Percentiles rank a stretch among this genome's conserved stretches.
These are phyloP conservation scores for Coniochaeta hoffmannii DNA, from an alignment of 2,329 filamentous ascomycete genomes.

Conservation along the genomic window DNA sequence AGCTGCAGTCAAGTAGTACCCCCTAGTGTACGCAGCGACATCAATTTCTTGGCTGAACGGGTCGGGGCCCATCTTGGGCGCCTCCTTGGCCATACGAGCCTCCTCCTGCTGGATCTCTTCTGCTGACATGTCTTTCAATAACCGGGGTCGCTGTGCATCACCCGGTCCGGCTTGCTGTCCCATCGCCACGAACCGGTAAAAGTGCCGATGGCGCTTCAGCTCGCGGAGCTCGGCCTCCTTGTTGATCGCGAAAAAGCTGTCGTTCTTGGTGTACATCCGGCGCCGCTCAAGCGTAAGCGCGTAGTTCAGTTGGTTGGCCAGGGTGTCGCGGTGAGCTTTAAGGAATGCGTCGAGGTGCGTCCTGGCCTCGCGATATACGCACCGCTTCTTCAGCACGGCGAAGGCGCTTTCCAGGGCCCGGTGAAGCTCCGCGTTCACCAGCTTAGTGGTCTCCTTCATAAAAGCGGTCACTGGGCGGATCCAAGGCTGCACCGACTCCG, in stretches of 20 bases:
- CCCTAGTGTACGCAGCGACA: slow-evolving; percentile 55
- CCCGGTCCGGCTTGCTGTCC: slow-evolving; percentile 15
- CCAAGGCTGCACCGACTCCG: slow-evolving; percentile 53
- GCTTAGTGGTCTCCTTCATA: slow-evolving; percentile 35
- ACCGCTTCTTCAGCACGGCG: slow-evolving; percentile 33
- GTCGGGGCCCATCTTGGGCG: slow-evolving; percentile 46
- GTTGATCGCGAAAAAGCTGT: slow-evolving; percentile 37
- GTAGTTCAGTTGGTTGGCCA: slow-evolving; percentile 29
- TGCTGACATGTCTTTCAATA: slow-evolving; percentile 38
- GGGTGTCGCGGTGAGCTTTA: slow-evolving; percentile 25
- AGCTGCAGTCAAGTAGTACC: slow-evolving; percentile 62
- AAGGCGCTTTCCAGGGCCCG: slow-evolving; percentile 40
- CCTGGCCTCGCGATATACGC: slow-evolving; percentile 41
- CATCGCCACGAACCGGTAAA: slow-evolving; percentile 37
- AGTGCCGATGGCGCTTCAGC: slow-evolving; percentile 40
- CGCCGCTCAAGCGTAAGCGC: slow-evolving; percentile 46
- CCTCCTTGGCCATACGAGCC: slow-evolving; percentile 31
- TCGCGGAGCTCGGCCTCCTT: slow-evolving; percentile 36
- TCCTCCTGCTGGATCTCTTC: slow-evolving; percentile 39
- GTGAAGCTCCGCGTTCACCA: slow-evolving; percentile 39
- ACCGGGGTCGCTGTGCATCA: slow-evolving; percentile 17
- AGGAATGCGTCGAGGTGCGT: slow-evolving; percentile 38
- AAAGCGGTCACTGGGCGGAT: slow-evolving; percentile 41
- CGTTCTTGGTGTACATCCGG: slow-evolving; percentile 51
- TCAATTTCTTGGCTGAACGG: slow-evolving; percentile 52